Conservation (phyloP, 1,139 yeast genomes). For the Geotrichum klebahnii region DNA sequence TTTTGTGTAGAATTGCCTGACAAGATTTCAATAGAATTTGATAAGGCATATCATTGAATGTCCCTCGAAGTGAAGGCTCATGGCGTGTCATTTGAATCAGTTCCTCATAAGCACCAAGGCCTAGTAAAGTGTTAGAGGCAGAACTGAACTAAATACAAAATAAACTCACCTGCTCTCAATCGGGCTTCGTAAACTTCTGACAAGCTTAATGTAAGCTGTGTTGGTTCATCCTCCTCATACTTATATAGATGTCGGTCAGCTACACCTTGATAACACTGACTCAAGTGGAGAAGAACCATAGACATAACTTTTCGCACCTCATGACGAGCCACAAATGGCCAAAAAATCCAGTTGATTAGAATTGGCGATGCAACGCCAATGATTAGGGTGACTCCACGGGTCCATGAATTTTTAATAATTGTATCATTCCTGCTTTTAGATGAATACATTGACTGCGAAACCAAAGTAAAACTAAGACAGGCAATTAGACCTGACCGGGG, state of each 20-base stretch:
- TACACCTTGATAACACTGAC: conserved; percentile 48
- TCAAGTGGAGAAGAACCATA: conserved; percentile 42
- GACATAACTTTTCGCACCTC: conserved; percentile 45
- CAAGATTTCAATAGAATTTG: conserved; percentile 40
- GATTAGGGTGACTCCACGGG: conserved; percentile 41
- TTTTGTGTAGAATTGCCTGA: conserved; percentile 42
- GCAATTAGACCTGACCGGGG: conserved; percentile 46
- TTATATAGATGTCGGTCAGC: conserved; percentile 49
- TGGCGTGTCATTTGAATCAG: conserved; percentile 40
- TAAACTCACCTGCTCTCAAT: conserved; percentile 40
- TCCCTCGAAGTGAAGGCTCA: conserved; percentile 39
- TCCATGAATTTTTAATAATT: conserved; percentile 40
- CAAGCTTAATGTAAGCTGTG: conserved; percentile 43
- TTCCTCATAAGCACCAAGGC: conserved; percentile 41
- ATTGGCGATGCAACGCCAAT: conserved; percentile 43
- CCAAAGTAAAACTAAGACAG: conserved; percentile 43
- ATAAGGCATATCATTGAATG: conserved; percentile 31
- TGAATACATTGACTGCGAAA: conserved; percentile 36
- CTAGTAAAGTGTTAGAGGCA: background rate
- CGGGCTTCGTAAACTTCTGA: conserved; percentile 49
- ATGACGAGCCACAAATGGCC: conserved; percentile 49
- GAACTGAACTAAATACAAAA: background rate
- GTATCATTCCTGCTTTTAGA: conserved; percentile 19
- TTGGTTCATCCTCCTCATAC: conserved; percentile 46
- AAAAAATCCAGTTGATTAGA: conserved; percentile 45